Percentiles rank a stretch among this genome's conserved stretches.
phyloP scores from a whole-genome alignment of 371 early-diverging fungal genomes.

The Mucor racemosus region DNA sequence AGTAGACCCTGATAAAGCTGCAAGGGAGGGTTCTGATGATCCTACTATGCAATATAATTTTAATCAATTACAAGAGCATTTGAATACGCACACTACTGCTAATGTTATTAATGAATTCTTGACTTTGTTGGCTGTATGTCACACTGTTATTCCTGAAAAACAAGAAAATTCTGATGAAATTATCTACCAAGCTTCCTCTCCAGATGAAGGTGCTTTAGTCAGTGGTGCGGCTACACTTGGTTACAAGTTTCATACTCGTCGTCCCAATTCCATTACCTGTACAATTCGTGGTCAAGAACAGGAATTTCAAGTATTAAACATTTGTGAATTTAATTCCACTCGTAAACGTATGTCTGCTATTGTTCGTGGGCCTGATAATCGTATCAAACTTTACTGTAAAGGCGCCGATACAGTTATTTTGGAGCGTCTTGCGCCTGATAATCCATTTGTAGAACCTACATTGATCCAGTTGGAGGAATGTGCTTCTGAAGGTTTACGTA shows the following conservation, averaged over 20 bases:
- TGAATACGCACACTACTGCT: constrained; percentile 55
- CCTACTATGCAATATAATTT: constrained; percentile 62
- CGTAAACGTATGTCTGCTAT: constrained; percentile 97
- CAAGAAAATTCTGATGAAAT: constrained; percentile 33
- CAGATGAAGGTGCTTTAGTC: constrained; percentile 86
- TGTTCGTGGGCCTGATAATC: constrained; percentile 87
- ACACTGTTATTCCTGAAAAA: constrained; percentile 60
- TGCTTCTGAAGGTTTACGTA: constrained; percentile 91
- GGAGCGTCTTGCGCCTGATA: constrained; percentile 83
- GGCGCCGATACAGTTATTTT: constrained; percentile 99
- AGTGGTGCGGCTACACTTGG: constrained; percentile 72
- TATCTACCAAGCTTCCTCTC: constrained; percentile 78
- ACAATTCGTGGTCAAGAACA: constrained; percentile 64
- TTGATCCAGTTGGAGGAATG: constrained; percentile 83
- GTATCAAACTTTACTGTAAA: constrained; percentile 94
- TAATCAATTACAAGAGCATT: constrained; percentile 58
- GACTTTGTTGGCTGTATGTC: constrained; percentile 64
- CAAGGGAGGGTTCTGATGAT: constrained; percentile 31
- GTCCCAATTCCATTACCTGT: constrained; percentile 86
- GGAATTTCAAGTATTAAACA: constrained; percentile 88
- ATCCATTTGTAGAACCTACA: constrained; percentile 80
- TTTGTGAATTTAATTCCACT: constrained; percentile 97
- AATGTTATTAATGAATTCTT: constrained; percentile 63
- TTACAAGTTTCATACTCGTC: constrained; percentile 79
- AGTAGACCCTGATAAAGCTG: constrained; percentile 24